phyloP scores from a whole-genome alignment of 2,329 filamentous ascomycete genomes.

The Alternaria brassicicola region DNA sequence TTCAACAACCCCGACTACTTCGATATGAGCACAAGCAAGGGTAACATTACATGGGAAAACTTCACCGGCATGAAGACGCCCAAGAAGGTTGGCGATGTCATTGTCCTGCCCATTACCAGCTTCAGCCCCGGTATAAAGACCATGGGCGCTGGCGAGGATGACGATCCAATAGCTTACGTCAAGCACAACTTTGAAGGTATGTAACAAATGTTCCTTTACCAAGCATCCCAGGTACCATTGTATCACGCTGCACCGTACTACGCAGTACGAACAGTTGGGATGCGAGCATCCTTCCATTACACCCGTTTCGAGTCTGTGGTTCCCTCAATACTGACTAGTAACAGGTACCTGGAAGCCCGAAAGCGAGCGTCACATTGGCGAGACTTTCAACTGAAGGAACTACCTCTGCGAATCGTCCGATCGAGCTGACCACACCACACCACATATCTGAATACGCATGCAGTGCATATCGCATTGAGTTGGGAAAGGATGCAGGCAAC shows the following conservation, averaged over 20 bases:
- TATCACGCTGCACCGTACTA: slow-evolving; percentile 3
- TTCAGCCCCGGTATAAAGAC: slow-evolving; percentile 94
- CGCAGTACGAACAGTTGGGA: neutral
- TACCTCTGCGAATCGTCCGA: neutral
- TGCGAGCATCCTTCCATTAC: neutral
- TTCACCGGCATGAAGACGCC: slow-evolving; percentile 86
- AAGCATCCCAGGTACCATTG: neutral
- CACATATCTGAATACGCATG: neutral
- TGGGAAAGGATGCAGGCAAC: neutral
- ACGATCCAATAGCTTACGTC: slow-evolving; percentile 96
- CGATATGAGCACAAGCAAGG: slow-evolving; percentile 72
- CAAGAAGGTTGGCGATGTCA: slow-evolving; percentile 90
- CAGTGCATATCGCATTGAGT: neutral
- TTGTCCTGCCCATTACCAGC: slow-evolving; percentile 93
- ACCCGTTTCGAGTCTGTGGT: slow-evolving; percentile 4
- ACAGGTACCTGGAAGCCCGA: slow-evolving; percentile 48
- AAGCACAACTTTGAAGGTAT: slow-evolving; percentile 95
- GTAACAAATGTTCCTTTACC: slow-evolving; percentile 42
- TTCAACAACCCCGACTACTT: slow-evolving; percentile 93
- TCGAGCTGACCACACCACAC: neutral
- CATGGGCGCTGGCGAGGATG: slow-evolving; percentile 86
- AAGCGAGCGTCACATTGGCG: slow-evolving; percentile 43
- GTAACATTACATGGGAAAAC: slow-evolving; percentile 81
- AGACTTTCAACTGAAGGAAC: slow-evolving; percentile 35
- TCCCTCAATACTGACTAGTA: slow-evolving; percentile 30